Evolutionary conservation across 2,329 filamentous ascomycete species (phyloP).

Genomic region (Aureobasidium zeae): DNA sequence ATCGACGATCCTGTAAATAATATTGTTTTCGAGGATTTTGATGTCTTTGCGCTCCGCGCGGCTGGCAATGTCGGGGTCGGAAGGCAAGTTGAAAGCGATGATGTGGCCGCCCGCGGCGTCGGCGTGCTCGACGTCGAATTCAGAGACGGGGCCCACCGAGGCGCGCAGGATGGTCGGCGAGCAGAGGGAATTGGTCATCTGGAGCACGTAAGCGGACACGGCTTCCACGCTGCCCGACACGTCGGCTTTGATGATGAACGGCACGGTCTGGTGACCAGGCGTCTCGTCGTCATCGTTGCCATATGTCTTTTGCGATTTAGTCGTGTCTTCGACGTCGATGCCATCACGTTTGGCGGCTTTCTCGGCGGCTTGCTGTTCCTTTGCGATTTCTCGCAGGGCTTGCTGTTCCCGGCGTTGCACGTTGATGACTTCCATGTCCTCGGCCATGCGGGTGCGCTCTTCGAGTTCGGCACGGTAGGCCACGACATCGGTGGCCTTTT

Average conservation of each 20-base stretch:
- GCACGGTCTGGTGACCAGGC: conserved; percentile 49
- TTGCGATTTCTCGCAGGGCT: conserved; percentile 53
- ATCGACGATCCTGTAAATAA: conserved; percentile 74
- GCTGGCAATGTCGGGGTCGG: conserved; percentile 56
- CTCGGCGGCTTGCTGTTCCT: conserved; percentile 34
- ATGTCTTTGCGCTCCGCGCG: conserved; percentile 65
- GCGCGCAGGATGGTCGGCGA: conserved; percentile 66
- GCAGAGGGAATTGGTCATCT: conserved; percentile 78
- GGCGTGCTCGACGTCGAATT: conserved; percentile 86
- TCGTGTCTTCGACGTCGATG: conserved; percentile 16
- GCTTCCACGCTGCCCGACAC: conserved; percentile 92
- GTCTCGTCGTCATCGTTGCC: conserved; percentile 35
- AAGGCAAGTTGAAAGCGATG: conserved; percentile 73
- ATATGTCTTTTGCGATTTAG: conserved; percentile 17
- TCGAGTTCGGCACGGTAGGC: conserved; percentile 64
- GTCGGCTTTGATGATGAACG: conserved; percentile 85
- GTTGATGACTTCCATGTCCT: conserved; percentile 70
- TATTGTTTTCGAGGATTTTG: conserved; percentile 70
- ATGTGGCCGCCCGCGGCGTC: conserved; percentile 65
- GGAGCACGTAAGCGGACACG: conserved; percentile 64
- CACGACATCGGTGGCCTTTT: conserved; percentile 67
- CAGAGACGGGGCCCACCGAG: conserved; percentile 65
- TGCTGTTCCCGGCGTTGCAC: conserved; percentile 49
- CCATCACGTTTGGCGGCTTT: conserved; percentile 25
- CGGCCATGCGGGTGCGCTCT: conserved; percentile 55